Base-by-base conservation (phyloP, 768 basidiomycete species). In the Tulasnella sp. region DNA sequence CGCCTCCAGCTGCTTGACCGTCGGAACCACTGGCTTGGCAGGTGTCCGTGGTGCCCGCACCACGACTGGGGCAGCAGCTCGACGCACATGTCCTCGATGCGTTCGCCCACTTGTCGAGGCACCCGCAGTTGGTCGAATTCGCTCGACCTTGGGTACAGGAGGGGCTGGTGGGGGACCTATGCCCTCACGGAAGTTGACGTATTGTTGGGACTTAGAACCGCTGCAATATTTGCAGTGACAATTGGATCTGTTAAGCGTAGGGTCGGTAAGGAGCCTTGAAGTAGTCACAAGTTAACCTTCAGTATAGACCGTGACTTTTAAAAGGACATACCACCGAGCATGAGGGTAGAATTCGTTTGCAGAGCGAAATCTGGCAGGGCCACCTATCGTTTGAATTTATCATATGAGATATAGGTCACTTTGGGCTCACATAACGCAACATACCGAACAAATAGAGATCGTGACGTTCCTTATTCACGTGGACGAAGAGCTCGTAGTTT, bases 271-370 rank as follows among this genome's bases (percentile, higher is more conserved):
- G 23, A 63, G 45, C 62, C 62, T 51, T 10, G 45, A 17, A 17
- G 15, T 53, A 15, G 84, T 79, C 78, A 83, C 56, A 84, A 75
- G 53, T 76, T 77, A 38, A 38, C 7, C 7, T 38, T 38, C 67
- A 48, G 75, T 71, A 65, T 76, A 71, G 8, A 70, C 7, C 75
- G 69, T 54, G 77, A 76, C 2, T 82, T 73, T 0, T 81, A 82
- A 10, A 84, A 75, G 21, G 88, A 71, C 67, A 89, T 85, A 19
- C 73, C 70, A 56, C 80, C 80, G 21, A 2, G 86, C 86, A 66
- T 93, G 90, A 3, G 88, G 88, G 49, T 85, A 78, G 68, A 92
- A 89, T 68, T 93, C 90, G 50, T 85, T 84, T 19, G 82, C 74
- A 11, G 88, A 90, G 43, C 90, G 85, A 70, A 90, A 92, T 56